Evolutionary conservation across 352 stramenopile genomes (phyloP).

Genomic region (Phytophthora constricta): DNA sequence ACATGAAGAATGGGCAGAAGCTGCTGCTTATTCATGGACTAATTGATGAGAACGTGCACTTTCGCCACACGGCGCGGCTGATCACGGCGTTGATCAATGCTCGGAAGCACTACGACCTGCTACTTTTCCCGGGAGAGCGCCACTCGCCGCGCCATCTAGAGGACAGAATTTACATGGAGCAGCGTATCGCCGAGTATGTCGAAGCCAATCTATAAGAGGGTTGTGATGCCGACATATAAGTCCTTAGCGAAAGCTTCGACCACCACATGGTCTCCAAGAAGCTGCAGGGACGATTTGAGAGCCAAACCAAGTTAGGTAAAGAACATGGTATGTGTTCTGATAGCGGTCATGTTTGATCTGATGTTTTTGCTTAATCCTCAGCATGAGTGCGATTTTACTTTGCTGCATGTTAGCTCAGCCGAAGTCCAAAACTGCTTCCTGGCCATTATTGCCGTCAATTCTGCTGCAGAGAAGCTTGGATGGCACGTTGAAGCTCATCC

Average conservation of each 20-base stretch:
- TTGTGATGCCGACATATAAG: conserved; percentile 6
- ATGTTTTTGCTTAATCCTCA: conserved; percentile 13
- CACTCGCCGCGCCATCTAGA: conserved; percentile 94
- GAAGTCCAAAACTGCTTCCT: conserved; percentile 19
- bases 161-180: conserved; percentile 96
- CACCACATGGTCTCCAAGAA: neutral
- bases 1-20: conserved; percentile 90
- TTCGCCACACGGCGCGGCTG: conserved; percentile 96
- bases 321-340: neutral
- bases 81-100: conserved; percentile 96
- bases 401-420: conserved; percentile 8
- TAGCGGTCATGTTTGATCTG: too few relatives aligned
- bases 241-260: neutral
- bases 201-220: conserved; percentile 68
- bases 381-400: conserved; percentile 7
- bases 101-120: conserved; percentile 96
- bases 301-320: neutral
- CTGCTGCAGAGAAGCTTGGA: conserved; percentile 76
- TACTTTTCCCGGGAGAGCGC: conserved; percentile 96
- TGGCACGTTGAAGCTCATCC: conserved; percentile 82
- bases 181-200: conserved; percentile 92
- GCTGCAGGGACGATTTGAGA: too few relatives aligned
- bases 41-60: conserved; percentile 99
- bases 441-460: conserved; percentile 34
- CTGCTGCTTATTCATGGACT: conserved; percentile 96